Evolutionary conservation across 768 basidiomycete species (phyloP).

Genomic region (Lactifluus piperatus): DNA sequence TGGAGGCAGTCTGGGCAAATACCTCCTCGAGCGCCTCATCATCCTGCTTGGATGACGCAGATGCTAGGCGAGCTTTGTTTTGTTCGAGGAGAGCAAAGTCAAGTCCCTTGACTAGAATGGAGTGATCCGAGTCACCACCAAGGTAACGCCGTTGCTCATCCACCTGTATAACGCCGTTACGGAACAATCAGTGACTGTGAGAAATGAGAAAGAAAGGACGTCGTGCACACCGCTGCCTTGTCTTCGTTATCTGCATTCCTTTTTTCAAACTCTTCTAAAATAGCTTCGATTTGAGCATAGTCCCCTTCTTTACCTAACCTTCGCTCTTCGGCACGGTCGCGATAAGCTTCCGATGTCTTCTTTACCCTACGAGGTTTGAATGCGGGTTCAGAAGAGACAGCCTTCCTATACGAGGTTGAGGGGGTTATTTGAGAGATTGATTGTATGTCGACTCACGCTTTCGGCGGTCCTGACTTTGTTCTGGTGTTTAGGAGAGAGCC

Average conservation of each 20-base stretch:
- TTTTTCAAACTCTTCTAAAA: conserved; percentile 76
- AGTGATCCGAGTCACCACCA: conserved; percentile 79
- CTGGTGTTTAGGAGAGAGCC: conserved; percentile 28
- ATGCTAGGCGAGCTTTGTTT: conserved; percentile 56
- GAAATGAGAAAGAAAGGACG: not conserved
- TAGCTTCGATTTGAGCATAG: conserved; percentile 70
- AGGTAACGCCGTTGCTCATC: conserved; percentile 70
- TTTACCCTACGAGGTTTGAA: conserved; percentile 82
- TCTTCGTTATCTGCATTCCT: conserved; percentile 50
- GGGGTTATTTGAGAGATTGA: not conserved
- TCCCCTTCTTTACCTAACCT: conserved; percentile 59
- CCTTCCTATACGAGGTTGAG: conserved; percentile 31
- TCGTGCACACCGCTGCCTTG: conserved; percentile 43
- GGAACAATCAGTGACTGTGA: not conserved
- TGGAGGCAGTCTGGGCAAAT: conserved; percentile 40
- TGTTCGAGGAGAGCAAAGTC: conserved; percentile 83
- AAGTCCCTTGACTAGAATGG: conserved; percentile 83
- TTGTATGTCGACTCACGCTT: conserved; percentile 7
- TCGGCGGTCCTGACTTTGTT: conserved; percentile 11
- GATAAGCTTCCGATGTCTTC: conserved; percentile 43
- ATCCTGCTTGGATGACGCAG: conserved; percentile 44
- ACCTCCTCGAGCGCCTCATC: conserved; percentile 79
- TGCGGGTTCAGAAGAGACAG: conserved; percentile 43
- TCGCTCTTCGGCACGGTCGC: conserved; percentile 71
- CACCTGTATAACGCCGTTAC: conserved; percentile 34